Percentiles rank a stretch among this genome's conserved stretches.
Conservation (phyloP, 2,329 filamentous ascomycete species). For the Alternaria longipes region DNA sequence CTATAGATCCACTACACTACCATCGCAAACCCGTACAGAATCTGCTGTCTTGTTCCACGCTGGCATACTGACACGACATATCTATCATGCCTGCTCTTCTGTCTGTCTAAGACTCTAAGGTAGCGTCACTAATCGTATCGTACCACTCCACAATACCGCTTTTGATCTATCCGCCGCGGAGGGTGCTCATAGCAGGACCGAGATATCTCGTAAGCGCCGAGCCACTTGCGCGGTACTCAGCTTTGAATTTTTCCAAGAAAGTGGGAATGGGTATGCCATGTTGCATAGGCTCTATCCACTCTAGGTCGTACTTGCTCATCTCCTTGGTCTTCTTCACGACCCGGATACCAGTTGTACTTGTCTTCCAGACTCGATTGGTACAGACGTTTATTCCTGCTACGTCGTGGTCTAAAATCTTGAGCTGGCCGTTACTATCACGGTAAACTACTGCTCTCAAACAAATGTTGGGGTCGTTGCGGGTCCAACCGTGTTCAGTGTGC, state of each 20-base stretch:
- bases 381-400: not conserved
- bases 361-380: not conserved
- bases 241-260: too few relatives aligned
- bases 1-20: not conserved
- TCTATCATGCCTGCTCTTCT: not conserved
- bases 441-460: rapidly evolving
- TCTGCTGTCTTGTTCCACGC: not conserved
- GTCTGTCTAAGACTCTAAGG: not conserved
- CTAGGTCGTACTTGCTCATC: not conserved
- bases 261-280: not conserved
- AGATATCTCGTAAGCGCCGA: too few relatives aligned
- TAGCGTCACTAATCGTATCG: too few relatives aligned
- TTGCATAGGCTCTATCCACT: not conserved
- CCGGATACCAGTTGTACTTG: not conserved
- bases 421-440: not conserved
- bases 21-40: not conserved
- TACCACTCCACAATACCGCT: not conserved
- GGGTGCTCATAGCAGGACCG: too few relatives aligned
- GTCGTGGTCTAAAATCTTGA: not conserved
- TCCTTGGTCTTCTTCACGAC: not conserved
- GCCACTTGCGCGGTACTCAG: too few relatives aligned
- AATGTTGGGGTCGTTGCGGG: too few relatives aligned
- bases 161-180: not conserved
- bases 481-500: too few relatives aligned
- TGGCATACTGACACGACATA: not conserved